A percentile compares a stretch with the other conserved stretches of the same genome.
phyloP scores from a whole-genome alignment of 129 eudicot species.

The Dittrichia graveolens region DNA sequence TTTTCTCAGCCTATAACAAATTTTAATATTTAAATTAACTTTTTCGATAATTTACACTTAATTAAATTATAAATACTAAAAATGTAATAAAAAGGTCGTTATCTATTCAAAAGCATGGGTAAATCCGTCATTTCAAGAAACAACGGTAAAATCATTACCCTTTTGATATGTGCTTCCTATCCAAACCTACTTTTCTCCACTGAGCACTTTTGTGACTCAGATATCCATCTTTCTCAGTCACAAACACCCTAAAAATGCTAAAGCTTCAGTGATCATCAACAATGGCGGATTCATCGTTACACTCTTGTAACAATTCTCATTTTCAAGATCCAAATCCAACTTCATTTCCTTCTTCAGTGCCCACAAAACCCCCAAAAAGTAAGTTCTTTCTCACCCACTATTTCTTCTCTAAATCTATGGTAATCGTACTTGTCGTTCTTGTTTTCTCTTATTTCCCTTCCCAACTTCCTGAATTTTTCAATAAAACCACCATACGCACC shows the following conservation, averaged over 20 bases:
- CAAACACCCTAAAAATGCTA: conserved; percentile 22
- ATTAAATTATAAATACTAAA: too few relatives aligned
- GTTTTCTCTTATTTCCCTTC: conserved; percentile 65
- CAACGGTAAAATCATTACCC: conserved; percentile 11
- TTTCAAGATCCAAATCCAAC: conserved; percentile 29
- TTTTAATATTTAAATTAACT: too few relatives aligned
- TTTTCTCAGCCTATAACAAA: too few relatives aligned
- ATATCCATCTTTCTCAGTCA: conserved; percentile 36
- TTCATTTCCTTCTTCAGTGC: conserved; percentile 30
- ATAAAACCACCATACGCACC: conserved; percentile 38
- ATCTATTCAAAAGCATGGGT: too few relatives aligned
- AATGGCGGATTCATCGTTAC: conserved; percentile 39
- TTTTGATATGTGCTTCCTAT: background rate
- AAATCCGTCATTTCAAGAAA: background rate
- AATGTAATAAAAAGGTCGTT: too few relatives aligned
- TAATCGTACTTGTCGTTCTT: conserved; percentile 51
- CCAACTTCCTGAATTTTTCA: conserved; percentile 64
- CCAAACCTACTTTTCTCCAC: conserved; percentile 20
- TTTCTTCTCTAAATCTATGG: conserved; percentile 50
- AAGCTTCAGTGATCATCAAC: conserved; percentile 42
- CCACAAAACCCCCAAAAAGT: conserved; percentile 46
- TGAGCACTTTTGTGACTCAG: conserved; percentile 16
- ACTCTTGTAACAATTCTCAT: conserved; percentile 39
- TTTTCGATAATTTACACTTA: too few relatives aligned
- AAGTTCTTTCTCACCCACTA: conserved; percentile 44